Conservation (phyloP, 768 basidiomycete species). For the Collybia nuda region DNA sequence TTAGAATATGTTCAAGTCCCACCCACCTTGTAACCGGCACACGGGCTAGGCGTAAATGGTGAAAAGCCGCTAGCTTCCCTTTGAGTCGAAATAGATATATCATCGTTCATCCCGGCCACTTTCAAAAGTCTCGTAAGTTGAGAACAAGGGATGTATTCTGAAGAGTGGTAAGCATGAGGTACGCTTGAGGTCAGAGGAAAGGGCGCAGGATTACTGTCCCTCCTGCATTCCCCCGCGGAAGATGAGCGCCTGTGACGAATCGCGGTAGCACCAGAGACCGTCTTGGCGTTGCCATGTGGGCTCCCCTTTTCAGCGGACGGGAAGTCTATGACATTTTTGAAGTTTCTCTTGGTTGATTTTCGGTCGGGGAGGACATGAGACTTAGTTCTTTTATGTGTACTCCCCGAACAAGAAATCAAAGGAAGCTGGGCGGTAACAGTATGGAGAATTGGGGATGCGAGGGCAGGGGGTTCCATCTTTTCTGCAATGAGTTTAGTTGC, state of each 20-base stretch:
- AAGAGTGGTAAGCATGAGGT: constrained; percentile 5
- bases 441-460: constrained; percentile 4
- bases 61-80: too few species aligned
- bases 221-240: constrained; percentile 40
- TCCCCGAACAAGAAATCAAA: constrained; percentile 14
- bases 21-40: too few species aligned
- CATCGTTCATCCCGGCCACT: constrained; percentile 4
- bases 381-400: constrained; percentile 25
- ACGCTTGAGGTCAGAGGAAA: background rate
- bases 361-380: constrained; percentile 22
- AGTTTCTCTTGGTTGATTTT: constrained; percentile 1
- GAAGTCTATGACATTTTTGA: constrained; percentile 6
- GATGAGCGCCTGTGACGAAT: constrained; percentile 42
- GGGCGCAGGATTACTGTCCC: constrained; percentile 4
- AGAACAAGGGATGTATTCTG: constrained; percentile 23
- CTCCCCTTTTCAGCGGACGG: background rate
- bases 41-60: too few species aligned
- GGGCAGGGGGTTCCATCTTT: constrained; percentile 48
- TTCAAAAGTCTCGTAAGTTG: constrained; percentile 21
- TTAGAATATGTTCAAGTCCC: too few species aligned
- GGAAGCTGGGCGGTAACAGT: background rate
- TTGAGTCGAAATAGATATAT: too few species aligned
- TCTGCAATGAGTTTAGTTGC: constrained; percentile 64
- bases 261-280: background rate
- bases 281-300: background rate